Conservation (phyloP, 805 yeast species). For the Cyberlindnera suaveolens region DNA sequence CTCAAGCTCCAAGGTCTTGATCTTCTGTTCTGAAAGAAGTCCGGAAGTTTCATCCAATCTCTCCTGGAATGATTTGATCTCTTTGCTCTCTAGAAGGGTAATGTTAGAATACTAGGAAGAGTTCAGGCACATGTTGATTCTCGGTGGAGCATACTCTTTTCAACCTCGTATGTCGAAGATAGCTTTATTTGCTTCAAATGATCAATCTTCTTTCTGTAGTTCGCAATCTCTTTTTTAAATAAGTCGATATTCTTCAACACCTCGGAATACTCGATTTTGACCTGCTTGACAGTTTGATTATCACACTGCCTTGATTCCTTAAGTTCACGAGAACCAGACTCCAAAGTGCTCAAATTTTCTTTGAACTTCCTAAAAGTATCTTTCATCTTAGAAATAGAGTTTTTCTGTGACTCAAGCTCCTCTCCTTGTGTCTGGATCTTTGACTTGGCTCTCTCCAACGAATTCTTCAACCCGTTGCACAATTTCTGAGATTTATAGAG, state of each 20-base stretch:
- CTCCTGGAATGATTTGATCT: conserved; percentile 28
- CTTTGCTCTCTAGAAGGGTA: conserved; percentile 22
- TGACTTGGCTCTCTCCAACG: conserved; percentile 23
- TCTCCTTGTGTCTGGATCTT: conserved; percentile 24
- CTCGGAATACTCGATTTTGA: conserved; percentile 21
- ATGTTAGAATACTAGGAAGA: conserved; percentile 15
- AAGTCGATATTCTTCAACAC: conserved; percentile 14
- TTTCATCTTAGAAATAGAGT: conserved; percentile 18
- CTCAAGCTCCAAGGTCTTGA: conserved; percentile 27
- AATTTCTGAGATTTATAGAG: conserved; percentile 33
- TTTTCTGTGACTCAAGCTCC: conserved; percentile 19
- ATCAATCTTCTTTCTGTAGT: conserved; percentile 21
- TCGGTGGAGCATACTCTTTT: conserved; percentile 10
- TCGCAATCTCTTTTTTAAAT: conserved; percentile 19
- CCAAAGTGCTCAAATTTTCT: conserved; percentile 17
- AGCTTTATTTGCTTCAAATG: conserved; percentile 21
- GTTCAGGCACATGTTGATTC: background rate
- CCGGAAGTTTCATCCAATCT: conserved; percentile 40
- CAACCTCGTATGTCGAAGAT: conserved; percentile 17
- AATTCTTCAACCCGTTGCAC: conserved; percentile 28
- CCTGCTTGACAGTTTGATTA: conserved; percentile 13
- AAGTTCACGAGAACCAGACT: conserved; percentile 19
- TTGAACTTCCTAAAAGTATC: conserved; percentile 21
- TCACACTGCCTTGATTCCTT: conserved; percentile 21
- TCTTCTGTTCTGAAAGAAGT: conserved; percentile 40